Conservation (phyloP, 352 stramenopile species). For the Pythium plurisporium region DNA sequence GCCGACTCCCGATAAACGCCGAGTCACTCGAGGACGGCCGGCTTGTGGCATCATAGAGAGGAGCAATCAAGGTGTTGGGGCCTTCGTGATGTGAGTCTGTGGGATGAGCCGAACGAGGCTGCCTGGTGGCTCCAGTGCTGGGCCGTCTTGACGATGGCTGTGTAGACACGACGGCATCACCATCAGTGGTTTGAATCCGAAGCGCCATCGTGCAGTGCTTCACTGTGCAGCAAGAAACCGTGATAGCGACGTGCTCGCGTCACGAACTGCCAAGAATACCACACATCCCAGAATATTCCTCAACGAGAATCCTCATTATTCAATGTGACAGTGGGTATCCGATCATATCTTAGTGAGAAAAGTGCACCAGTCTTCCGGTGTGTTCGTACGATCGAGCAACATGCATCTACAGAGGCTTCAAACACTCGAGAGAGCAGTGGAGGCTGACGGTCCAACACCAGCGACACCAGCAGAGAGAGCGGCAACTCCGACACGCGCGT, state of each 20-base stretch:
- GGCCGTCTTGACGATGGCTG: neutral
- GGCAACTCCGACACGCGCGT: conserved; percentile 10
- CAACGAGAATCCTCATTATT: neutral
- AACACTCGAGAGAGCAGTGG: conserved; percentile 12
- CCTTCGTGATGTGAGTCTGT: neutral
- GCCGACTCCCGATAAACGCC: neutral
- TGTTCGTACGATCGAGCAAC: too few relatives aligned
- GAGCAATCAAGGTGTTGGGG: neutral
- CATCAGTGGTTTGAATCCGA: neutral
- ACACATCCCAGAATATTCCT: conserved; percentile 6
- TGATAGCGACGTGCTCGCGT: too few relatives aligned
- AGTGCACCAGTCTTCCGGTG: too few relatives aligned
- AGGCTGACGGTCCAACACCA: conserved; percentile 8
- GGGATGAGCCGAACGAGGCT: neutral
- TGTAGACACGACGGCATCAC: too few relatives aligned
- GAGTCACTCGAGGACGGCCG: conserved; percentile 1
- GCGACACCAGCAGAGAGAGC: conserved; percentile 20
- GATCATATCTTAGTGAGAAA: neutral
- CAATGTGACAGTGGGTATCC: neutral
- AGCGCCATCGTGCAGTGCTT: conserved; percentile 2
- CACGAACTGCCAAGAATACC: conserved; percentile 18
- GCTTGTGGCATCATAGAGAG: neutral
- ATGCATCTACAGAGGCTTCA: too few relatives aligned
- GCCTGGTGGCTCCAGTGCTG: conserved; percentile 3
- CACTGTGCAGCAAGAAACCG: neutral